Base-by-base conservation (phyloP, 1,284 basidiomycete genomes). In the Cutaneotrichosporon sp. region DNA sequence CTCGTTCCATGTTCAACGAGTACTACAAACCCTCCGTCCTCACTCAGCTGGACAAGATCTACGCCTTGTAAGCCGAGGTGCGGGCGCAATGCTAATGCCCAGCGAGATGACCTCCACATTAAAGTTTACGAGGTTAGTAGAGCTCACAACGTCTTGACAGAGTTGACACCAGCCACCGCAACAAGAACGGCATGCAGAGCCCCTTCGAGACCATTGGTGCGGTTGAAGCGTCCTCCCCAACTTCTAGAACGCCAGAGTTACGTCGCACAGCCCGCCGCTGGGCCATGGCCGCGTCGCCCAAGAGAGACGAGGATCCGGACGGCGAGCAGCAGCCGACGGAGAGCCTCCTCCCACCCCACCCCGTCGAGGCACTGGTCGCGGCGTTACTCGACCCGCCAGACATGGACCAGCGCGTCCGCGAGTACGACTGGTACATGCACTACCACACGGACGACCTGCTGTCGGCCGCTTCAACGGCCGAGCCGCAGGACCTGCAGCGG, bases 1-100 rank as follows among this genome's bases (percentile, higher is more conserved):
- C 77, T 22, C 74, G 75, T 52, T 89, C 93, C 62, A 92, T 90
- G 69, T 95, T 91, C 89, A 84, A 87, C 5, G 92, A 95, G 73
- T 95, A 95, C 79, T 97, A 97, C 75, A 85, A 92, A 36, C 93
- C 94, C 5, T 80, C 89, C 58, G 65, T 73, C 42, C 60, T 78
- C 20, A 74, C 73, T 6, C 72, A 78, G 50, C 72, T 73, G 60
- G 72, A 91, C 86, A 59, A 93, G 87, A 78, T 89, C 83, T 36
- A 86, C 84, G 52, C 80, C 2, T 79, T 75, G 74, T 76, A 42
- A 64, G 73, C 67, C 27, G 2, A 9, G 6, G 34, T 9, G 18
- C n/a, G 11, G 34, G 3, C n/a, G n/a, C 25, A 52, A 4, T 20
- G 42, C 62, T 63, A 34, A 59, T 51, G 6, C 13, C 10, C 50